Conservation (phyloP, 73 alveolate species). For the Paramecium octaurelia region DNA sequence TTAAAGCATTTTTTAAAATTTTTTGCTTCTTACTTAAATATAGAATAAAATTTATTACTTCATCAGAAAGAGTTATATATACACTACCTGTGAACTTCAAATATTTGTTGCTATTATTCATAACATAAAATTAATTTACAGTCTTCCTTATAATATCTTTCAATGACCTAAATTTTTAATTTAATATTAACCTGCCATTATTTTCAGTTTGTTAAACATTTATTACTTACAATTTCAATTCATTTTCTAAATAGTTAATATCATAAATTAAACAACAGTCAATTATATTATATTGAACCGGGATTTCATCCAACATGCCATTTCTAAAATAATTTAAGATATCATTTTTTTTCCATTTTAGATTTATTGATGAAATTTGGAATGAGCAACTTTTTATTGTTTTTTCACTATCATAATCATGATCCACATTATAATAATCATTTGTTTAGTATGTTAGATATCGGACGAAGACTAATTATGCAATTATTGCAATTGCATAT, state of each 20-base stretch:
- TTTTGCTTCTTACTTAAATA: background rate
- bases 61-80: background rate
- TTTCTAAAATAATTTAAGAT: background rate
- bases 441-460: background rate
- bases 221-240: background rate
- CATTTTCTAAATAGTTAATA: background rate
- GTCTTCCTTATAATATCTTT: background rate
- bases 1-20: background rate
- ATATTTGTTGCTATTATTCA: background rate
- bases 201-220: background rate
- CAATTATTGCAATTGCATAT: background rate
- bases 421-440: background rate
- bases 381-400: background rate
- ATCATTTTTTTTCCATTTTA: background rate
- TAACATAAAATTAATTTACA: background rate
- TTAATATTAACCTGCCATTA: background rate
- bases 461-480: background rate
- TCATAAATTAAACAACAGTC: background rate
- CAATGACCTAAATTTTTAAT: background rate
- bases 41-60: background rate
- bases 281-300: background rate
- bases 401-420: background rate
- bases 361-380: background rate
- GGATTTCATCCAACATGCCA: background rate
- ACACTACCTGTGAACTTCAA: background rate